phyloP scores from a whole-genome alignment of 441 rosid species.

The Aleurites moluccanus region DNA sequence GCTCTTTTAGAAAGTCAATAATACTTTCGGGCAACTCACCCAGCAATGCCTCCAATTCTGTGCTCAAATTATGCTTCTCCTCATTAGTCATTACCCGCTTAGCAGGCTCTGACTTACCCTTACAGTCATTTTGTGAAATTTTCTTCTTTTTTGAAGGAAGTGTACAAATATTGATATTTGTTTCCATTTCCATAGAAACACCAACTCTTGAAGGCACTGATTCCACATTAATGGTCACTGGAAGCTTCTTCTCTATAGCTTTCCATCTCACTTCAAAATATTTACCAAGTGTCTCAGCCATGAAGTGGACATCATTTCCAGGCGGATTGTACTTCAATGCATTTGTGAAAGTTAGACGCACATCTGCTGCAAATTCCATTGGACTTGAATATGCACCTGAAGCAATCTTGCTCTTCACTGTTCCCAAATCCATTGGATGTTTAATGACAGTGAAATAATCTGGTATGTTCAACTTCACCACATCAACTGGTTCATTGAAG shows the following conservation, averaged over 20 bases:
- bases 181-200: constrained; percentile 40
- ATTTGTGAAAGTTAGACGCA: constrained; percentile 81
- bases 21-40: constrained; percentile 75
- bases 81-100: constrained; percentile 53
- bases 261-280: constrained; percentile 81
- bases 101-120: constrained; percentile 40
- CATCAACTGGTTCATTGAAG: constrained; percentile 79
- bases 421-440: constrained; percentile 92
- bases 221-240: constrained; percentile 28
- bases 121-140: constrained; percentile 34
- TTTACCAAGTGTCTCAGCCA: constrained; percentile 67
- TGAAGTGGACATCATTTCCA: constrained; percentile 67
- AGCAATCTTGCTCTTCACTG: constrained; percentile 57
- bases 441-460: constrained; percentile 80
- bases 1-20: constrained; percentile 66
- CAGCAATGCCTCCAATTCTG: constrained; percentile 58
- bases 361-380: constrained; percentile 65
- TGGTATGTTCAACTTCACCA: constrained; percentile 73
- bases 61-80: constrained; percentile 66
- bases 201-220: constrained; percentile 32
- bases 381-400: constrained; percentile 66
- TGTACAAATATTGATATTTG: constrained; percentile 16
- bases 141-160: constrained; percentile 45
- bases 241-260: constrained; percentile 72
- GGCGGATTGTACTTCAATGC: constrained; percentile 82